Evolutionary conservation across 2,329 filamentous ascomycete genomes (phyloP).

Genomic region (Alternaria alternata): DNA sequence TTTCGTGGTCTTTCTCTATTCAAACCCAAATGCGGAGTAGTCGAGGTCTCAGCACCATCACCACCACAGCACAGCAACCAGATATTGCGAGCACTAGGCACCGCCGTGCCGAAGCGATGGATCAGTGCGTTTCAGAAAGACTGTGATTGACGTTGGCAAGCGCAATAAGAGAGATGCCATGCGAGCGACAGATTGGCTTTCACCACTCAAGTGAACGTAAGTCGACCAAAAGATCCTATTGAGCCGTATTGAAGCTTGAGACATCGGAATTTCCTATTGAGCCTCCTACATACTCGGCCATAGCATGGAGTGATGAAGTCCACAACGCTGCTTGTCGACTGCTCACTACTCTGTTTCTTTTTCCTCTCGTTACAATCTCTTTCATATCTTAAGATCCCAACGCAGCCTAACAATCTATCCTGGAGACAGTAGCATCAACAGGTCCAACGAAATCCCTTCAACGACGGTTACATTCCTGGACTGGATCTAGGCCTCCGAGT

Average conservation of each 20-base stretch:
- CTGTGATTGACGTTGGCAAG: conserved; percentile 9
- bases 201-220: conserved; percentile 18
- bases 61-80: conserved; percentile 12
- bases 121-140: conserved; percentile 14
- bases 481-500: not conserved
- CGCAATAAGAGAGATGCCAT: not conserved
- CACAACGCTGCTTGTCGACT: not conserved
- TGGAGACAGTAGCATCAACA: conserved; percentile 6
- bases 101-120: conserved; percentile 8
- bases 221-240: conserved; percentile 30
- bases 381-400: not conserved
- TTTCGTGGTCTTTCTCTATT: conserved; percentile 36
- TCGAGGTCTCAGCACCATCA: conserved; percentile 26
- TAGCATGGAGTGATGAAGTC: not conserved
- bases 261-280: conserved; percentile 19
- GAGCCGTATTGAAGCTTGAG: conserved; percentile 34
- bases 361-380: conserved; percentile 4
- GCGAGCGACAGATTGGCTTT: conserved; percentile 18
- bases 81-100: conserved; percentile 1
- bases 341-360: not conserved
- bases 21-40: conserved; percentile 41
- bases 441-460: not conserved
- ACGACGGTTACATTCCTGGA: not conserved
- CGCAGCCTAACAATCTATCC: conserved; percentile 3
- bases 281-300: not conserved